Evolutionary conservation across 495 filamentous ascomycete genomes (phyloP).

Genomic region (Penicillium waksmanii): DNA sequence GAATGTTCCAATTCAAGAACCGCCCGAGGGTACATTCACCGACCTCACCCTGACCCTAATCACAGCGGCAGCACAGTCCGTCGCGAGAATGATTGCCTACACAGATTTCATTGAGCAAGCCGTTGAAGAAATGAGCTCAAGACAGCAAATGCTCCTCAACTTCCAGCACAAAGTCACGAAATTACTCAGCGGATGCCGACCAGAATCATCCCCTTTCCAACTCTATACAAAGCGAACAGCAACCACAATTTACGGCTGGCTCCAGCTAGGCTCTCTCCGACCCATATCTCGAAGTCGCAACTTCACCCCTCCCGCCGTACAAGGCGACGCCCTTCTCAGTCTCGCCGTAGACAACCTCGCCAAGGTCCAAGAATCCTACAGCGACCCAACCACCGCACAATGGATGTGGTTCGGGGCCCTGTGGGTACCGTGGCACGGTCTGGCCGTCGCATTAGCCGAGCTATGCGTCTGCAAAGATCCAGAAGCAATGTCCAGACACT

Average conservation of each 20-base stretch:
- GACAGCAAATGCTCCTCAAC: constrained; percentile 33
- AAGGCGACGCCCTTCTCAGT: constrained; percentile 30
- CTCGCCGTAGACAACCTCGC: constrained; percentile 38
- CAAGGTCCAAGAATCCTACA: constrained; percentile 22
- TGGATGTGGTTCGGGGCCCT: constrained; percentile 47
- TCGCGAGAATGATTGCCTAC: constrained; percentile 33
- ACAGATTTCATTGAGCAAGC: constrained; percentile 31
- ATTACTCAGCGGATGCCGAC: constrained; percentile 29
- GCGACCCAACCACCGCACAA: constrained; percentile 26
- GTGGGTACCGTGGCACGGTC: constrained; percentile 52
- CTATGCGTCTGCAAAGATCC: constrained; percentile 67
- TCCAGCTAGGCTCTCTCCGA: constrained; percentile 39
- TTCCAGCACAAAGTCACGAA: constrained; percentile 31
- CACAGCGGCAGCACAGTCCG: constrained; percentile 28
- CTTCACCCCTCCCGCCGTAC: constrained; percentile 33
- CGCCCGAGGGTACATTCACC: constrained; percentile 32
- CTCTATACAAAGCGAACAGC: constrained; percentile 31
- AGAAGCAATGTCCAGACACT: constrained; percentile 68
- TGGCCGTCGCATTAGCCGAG: constrained; percentile 64
- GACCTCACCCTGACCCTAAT: constrained; percentile 40
- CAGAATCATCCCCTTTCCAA: constrained; percentile 32
- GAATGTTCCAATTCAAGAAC: constrained; percentile 23
- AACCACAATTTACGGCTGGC: constrained; percentile 27
- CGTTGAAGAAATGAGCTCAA: constrained; percentile 26
- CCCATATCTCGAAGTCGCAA: constrained; percentile 31